Conservation (phyloP, 306 rosid genomes). For the Potentilla sterilis region DNA sequence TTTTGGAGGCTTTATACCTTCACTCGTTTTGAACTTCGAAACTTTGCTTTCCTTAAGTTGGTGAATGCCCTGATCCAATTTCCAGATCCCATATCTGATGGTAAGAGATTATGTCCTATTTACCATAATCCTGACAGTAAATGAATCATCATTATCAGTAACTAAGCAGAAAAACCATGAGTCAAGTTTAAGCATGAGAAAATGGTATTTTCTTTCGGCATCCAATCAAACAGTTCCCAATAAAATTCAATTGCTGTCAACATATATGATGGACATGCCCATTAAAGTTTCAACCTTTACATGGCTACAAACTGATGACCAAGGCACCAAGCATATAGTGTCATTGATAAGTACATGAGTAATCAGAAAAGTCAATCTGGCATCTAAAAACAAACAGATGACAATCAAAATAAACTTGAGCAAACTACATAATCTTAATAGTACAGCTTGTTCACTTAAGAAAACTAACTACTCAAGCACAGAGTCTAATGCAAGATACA, state of each 20-base stretch:
- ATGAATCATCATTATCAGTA: slow-evolving; percentile 31
- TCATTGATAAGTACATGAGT: not conserved
- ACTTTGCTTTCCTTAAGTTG: slow-evolving; percentile 56
- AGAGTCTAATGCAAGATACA: slow-evolving; percentile 7
- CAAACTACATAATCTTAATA: not conserved
- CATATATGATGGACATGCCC: slow-evolving; percentile 3
- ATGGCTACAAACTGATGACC: not conserved
- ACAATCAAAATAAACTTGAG: not conserved
- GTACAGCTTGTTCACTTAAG: slow-evolving; percentile 1
- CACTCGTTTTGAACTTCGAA: slow-evolving; percentile 56
- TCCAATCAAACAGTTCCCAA: slow-evolving; percentile 13
- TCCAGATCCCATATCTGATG: slow-evolving; percentile 79
- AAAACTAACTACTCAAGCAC: not conserved
- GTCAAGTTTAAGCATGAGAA: slow-evolving; percentile 4
- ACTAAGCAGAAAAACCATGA: slow-evolving; percentile 18
- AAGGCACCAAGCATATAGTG: not conserved
- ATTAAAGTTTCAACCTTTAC: not conserved
- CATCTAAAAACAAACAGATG: not conserved
- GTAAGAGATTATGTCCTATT: slow-evolving; percentile 30
- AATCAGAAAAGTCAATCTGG: not conserved
- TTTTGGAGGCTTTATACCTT: slow-evolving; percentile 49
- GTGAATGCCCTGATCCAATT: slow-evolving; percentile 77
- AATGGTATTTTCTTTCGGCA: not conserved
- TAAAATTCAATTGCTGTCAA: not conserved
- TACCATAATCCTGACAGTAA: slow-evolving; percentile 43